Base-by-base conservation (phyloP, 176 grass and related monocot species). In the Ampelocalamus luodianensis region DNA sequence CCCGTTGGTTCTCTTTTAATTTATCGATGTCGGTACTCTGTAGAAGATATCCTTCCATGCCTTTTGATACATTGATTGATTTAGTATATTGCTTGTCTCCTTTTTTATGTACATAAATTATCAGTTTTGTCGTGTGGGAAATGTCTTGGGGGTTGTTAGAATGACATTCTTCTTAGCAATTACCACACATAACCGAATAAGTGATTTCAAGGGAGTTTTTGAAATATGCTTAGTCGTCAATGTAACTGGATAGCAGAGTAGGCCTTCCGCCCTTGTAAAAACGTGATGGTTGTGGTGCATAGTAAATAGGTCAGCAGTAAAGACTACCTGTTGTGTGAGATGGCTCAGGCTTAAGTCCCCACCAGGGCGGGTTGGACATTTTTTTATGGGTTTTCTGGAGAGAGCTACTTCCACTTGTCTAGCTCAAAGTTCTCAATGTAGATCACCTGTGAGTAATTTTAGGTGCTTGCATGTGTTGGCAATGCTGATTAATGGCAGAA, bases 361-460 rank as follows among this genome's bases (percentile, higher is more conserved):
- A 12, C 72, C 34, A 6, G 12, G 10, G 10, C 1, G 1, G 14
- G 26, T 54, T 75, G 32, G 8, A 37, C 29, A 22, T 55, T 37
- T 29, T 73, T 29, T 37, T 1, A 14, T 48, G 46, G n/a, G 43
- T 26, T 53, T 43, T 38, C 14, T 18, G 22, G 22, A 81, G 54
- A 20, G 58, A 53, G 44, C 9, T 59, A 71, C 50, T 44, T 73
- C 10, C 58, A 26, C 32, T 54, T 59, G 10, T 62, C 17, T 48
- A 3, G 12, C 6, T 34, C 8, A 44, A 39, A 6, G 18, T 49
- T 60, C 12, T 70, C 15, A 70, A 69, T 0, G 0, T 73, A 4
- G 24, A 62, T 37, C 18, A 72, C 54, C 68, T 61, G 3, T 54
- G 72, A 72, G 40, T 62, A 61, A 82, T 79, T 63, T 29, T 12